phyloP scores from a whole-genome alignment of 169 alveolate species.

The Amoebophrya sp. region DNA sequence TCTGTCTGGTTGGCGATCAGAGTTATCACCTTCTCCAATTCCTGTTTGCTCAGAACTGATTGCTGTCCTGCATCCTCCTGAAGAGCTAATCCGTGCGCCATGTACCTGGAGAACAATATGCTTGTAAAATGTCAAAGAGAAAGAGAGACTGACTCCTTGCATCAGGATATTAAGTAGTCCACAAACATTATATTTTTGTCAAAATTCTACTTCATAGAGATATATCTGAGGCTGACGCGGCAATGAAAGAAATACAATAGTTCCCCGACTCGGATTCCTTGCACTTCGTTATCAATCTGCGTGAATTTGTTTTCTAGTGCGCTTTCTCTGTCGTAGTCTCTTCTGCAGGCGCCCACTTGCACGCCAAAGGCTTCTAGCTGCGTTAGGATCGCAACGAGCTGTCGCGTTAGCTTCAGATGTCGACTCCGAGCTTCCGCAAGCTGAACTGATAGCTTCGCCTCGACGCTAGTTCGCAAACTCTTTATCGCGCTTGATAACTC shows the following conservation, averaged over 20 bases:
- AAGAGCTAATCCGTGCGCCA: background rate
- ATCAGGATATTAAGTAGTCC: no score
- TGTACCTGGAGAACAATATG: background rate
- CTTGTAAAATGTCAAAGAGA: no score
- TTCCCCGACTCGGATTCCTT: background rate
- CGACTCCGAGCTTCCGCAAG: background rate
- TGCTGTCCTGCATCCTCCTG: background rate
- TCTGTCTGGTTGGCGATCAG: background rate
- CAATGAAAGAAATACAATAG: background rate
- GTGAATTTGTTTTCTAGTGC: background rate
- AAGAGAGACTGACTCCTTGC: no score
- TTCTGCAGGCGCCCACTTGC: background rate
- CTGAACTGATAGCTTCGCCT: background rate
- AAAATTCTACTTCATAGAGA: no score
- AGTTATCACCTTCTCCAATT: background rate
- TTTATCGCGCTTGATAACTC: background rate
- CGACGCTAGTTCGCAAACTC: background rate
- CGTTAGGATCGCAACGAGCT: background rate
- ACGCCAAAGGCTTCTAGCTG: background rate
- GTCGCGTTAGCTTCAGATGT: background rate
- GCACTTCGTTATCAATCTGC: background rate
- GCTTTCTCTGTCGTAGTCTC: background rate
- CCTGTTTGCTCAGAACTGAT: background rate
- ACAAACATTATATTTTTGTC: no score
- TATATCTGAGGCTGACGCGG: background rate